Evolutionary conservation across 208 protist species (phyloP).

Genomic region (Trypanosomatidae sp.): DNA sequence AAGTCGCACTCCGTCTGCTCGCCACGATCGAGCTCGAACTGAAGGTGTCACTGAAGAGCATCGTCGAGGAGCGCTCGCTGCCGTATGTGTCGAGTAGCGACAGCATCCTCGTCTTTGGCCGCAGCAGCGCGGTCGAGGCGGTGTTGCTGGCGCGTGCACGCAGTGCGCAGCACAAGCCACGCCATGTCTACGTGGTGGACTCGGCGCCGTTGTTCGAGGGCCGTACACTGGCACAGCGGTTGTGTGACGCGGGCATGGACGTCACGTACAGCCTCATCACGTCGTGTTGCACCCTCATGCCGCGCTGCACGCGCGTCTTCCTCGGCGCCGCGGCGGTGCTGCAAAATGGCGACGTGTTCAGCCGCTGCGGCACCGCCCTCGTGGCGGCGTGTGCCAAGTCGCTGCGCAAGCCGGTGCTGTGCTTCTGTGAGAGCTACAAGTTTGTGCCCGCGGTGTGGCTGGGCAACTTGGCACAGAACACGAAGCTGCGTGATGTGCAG

Average conservation of each 20-base stretch:
- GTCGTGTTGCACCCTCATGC: slow-evolving; percentile 91
- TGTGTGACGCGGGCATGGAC: slow-evolving; percentile 68
- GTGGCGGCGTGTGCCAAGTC: slow-evolving; percentile 89
- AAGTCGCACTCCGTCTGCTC: slow-evolving; percentile 28
- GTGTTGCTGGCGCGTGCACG: slow-evolving; percentile 46
- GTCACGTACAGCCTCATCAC: slow-evolving; percentile 92
- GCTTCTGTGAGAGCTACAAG: slow-evolving; percentile 97
- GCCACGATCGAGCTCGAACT: slow-evolving; percentile 38
- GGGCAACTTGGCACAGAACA: slow-evolving; percentile 93
- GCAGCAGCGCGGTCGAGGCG: slow-evolving; percentile 58
- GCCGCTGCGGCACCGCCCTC: slow-evolving; percentile 86
- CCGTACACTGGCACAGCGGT: slow-evolving; percentile 35
- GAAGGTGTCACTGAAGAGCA: slow-evolving; percentile 47
- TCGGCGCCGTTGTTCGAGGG: slow-evolving; percentile 90
- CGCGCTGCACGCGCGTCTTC: slow-evolving; percentile 89
- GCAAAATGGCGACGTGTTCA: slow-evolving; percentile 91
- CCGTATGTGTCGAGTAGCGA: slow-evolving; percentile 47
- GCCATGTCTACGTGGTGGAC: slow-evolving; percentile 91
- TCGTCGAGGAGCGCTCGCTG: slow-evolving; percentile 59
- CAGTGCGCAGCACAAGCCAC: slow-evolving; percentile 21
- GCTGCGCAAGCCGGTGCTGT: slow-evolving; percentile 93
- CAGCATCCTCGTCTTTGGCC: slow-evolving; percentile 71
- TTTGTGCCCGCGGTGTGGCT: slow-evolving; percentile 94
- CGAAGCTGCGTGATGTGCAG: slow-evolving; percentile 56
- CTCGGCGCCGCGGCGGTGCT: slow-evolving; percentile 91